These are phyloP conservation scores for Fusarium tjaetaba DNA, from an alignment of 2,329 filamentous ascomycete species.

Conservation along the genomic window DNA sequence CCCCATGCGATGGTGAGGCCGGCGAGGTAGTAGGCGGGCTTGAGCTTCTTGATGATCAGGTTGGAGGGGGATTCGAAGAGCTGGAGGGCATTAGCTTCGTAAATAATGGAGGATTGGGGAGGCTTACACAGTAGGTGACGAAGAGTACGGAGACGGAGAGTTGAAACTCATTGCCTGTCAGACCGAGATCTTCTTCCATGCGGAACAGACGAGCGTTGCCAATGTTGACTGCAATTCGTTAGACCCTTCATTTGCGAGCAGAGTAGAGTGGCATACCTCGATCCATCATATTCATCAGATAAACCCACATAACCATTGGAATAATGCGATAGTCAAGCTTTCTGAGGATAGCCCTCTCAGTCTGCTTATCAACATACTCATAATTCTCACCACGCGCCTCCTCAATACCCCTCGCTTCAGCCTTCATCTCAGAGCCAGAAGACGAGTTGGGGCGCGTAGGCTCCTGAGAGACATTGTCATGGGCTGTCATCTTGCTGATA, in stretches of 20 bases:
- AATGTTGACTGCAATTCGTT: conserved; percentile 68
- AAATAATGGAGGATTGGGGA: neutral
- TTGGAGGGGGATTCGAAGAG: conserved; percentile 54
- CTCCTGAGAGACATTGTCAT: conserved; percentile 11
- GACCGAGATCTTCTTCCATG: conserved; percentile 63
- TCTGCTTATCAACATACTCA: conserved; percentile 31
- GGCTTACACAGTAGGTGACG: conserved; percentile 53
- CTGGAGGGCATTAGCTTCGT: conserved; percentile 16
- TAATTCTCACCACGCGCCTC: conserved; percentile 24
- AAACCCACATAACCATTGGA: conserved; percentile 47
- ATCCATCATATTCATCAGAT: conserved; percentile 50
- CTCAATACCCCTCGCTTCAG: conserved; percentile 19
- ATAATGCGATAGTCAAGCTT: conserved; percentile 48
- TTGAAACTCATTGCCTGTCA: conserved; percentile 68
- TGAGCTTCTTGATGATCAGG: conserved; percentile 50
- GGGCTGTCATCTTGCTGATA: conserved; percentile 8
- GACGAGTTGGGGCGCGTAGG: conserved; percentile 24
- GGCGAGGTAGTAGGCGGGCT: conserved; percentile 60
- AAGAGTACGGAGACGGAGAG: conserved; percentile 57
- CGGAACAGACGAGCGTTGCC: conserved; percentile 66
- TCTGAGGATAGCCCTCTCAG: conserved; percentile 35
- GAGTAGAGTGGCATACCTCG: conserved; percentile 36
- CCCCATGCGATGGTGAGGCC: conserved; percentile 58
- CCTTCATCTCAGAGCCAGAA: conserved; percentile 25
- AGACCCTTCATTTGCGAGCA: neutral